Percentiles rank a stretch among this genome's conserved stretches.
These are phyloP conservation scores for Rheum nobile DNA, from an alignment of 148 eudicot genomes.

Conservation along the genomic window DNA sequence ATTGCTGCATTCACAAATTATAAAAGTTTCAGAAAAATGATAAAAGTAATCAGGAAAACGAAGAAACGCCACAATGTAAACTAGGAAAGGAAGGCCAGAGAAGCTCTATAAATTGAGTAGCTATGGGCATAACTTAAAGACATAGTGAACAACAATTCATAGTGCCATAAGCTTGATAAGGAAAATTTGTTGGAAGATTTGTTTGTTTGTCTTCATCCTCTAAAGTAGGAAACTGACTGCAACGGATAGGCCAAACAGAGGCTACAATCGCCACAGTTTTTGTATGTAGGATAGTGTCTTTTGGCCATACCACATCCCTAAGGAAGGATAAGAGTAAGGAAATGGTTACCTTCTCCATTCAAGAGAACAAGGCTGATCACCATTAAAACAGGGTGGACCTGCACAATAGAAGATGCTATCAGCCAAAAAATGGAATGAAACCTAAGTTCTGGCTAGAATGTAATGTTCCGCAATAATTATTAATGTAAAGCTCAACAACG, in stretches of 20 bases:
- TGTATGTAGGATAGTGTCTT: neutral
- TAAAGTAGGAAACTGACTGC: neutral
- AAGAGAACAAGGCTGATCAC: conserved; percentile 72
- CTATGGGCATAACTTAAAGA: neutral
- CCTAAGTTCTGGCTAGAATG: neutral
- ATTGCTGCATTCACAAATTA: conserved; percentile 39
- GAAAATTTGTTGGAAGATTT: neutral
- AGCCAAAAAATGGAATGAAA: neutral
- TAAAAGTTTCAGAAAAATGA: neutral
- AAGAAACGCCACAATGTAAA: neutral
- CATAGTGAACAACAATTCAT: neutral
- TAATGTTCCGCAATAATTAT: neutral
- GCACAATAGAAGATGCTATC: conserved; percentile 15
- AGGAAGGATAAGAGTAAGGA: neutral
- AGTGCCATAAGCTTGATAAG: neutral
- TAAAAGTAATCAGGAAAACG: neutral
- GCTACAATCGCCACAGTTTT: neutral
- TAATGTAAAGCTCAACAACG: neutral
- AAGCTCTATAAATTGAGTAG: neutral
- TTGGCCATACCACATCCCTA: neutral
- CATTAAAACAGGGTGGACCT: conserved; percentile 94
- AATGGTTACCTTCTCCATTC: conserved; percentile 89
- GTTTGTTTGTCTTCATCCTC: neutral
- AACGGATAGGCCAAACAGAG: neutral
- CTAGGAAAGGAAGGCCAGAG: neutral